Percentiles rank a stretch among this genome's conserved stretches.
These are phyloP conservation scores for Hypoxylon rubiginosum DNA, from an alignment of 2,329 filamentous ascomycete genomes.

Conservation along the genomic window DNA sequence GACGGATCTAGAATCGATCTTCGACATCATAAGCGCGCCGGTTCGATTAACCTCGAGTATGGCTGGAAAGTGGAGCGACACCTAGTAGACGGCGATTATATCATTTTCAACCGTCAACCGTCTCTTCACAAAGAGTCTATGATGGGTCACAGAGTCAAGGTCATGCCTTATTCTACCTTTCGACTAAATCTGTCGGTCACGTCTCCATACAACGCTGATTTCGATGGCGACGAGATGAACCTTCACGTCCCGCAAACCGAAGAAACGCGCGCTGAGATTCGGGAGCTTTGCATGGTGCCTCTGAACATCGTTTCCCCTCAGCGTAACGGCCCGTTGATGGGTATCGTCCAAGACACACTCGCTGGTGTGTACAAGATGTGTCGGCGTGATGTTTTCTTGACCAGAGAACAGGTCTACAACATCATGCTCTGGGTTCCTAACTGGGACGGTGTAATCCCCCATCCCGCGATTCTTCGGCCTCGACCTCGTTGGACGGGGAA, in stretches of 20 bases:
- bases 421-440: constrained; percentile 96
- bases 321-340: constrained; percentile 97
- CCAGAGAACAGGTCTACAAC: constrained; percentile 94
- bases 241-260: constrained; percentile 98
- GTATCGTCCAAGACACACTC: constrained; percentile 98
- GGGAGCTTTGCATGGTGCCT: constrained; percentile 96
- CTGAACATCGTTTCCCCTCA: constrained; percentile 98
- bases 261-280: constrained; percentile 94
- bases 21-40: constrained; percentile 89
- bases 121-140: constrained; percentile 99
- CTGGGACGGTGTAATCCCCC: constrained; percentile 95
- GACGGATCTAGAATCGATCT: constrained; percentile 96
- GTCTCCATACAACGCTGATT: constrained; percentile 99
- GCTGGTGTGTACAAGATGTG: constrained; percentile 98
- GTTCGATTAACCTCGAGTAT: constrained; percentile 88
- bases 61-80: constrained; percentile 99
- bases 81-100: constrained; percentile 94
- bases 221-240: constrained; percentile 99
- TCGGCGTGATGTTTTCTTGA: constrained; percentile 90
- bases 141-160: constrained; percentile 98
- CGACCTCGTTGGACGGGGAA: constrained; percentile 97
- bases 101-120: constrained; percentile 99
- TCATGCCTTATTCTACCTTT: constrained; percentile 99
- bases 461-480: constrained; percentile 94
- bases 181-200: constrained; percentile 97